Evolutionary conservation across 306 rosid genomes (phyloP).

Genomic region (Lathyrus oleraceus): DNA sequence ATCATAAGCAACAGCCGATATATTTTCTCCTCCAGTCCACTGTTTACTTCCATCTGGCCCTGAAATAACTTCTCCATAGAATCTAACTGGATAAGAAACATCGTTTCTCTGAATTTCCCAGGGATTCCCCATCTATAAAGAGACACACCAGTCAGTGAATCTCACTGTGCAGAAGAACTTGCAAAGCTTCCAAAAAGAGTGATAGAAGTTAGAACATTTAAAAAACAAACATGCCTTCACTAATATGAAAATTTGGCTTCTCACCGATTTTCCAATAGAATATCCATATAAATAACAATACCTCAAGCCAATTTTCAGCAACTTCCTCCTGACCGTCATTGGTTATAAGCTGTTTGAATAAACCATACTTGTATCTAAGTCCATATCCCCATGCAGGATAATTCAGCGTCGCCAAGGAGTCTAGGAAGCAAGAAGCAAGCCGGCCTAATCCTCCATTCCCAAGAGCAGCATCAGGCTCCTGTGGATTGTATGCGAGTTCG

Average conservation of each 20-base stretch:
- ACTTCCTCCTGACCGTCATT: constrained; percentile 91
- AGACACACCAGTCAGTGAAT: constrained; percentile 28
- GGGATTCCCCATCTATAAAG: constrained; percentile 83
- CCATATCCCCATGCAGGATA: constrained; percentile 99
- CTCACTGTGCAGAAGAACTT: constrained; percentile 22
- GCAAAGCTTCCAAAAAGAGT: constrained; percentile 11
- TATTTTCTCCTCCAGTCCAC: constrained; percentile 93
- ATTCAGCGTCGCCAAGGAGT: constrained; percentile 90
- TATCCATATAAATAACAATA: constrained; percentile 31
- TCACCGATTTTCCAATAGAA: background rate
- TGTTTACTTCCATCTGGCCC: constrained; percentile 65
- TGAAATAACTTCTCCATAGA: constrained; percentile 67
- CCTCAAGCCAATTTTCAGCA: constrained; percentile 99
- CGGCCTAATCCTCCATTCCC: constrained; percentile 98
- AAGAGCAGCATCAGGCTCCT: constrained; percentile 99
- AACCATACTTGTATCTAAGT: constrained; percentile 87
- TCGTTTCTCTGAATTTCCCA: constrained; percentile 90
- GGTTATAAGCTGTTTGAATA: constrained; percentile 82
- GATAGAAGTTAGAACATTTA: constrained; percentile 2
- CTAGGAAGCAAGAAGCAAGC: constrained; percentile 95
- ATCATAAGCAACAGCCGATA: constrained; percentile 85
- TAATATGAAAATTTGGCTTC: constrained; percentile 26
- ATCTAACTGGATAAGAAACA: constrained; percentile 74
- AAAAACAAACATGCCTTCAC: constrained; percentile 18
- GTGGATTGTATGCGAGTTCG: constrained; percentile 19